Base-by-base conservation (phyloP, 2,329 filamentous ascomycete species). In the Cercospora canescens region DNA sequence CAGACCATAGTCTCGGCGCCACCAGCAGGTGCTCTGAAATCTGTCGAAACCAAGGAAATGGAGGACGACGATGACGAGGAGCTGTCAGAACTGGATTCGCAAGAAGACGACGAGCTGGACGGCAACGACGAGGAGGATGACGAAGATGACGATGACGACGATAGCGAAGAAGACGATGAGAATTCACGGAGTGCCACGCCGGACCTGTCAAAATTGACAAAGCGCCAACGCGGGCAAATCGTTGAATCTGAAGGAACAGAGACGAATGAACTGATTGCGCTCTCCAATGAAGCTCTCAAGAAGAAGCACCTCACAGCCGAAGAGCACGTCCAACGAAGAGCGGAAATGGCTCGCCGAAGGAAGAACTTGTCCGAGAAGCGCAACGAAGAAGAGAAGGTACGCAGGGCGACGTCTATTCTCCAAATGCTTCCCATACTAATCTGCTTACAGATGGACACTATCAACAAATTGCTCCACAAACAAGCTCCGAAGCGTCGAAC, bases 401-500 rank as follows among this genome's bases (percentile, higher is more conserved):
- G 75, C 69, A 48, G 28, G 28, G 28, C 18, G 14, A 14, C 14
- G 14, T 7, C 45, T 21, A 41, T 26, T 2, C 28, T 8, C 21
- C 35, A 21, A 37, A 26, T 58, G 39, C n/a, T 11, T 6, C 48
- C 18, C 26, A 52, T 37, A 68, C 64, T 54, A 18, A 52, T 26
- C n/a, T 16, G 39, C 16, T 34, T 21, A n/a, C 64, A 94, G 91
- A 92, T 93, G 86, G 92, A 94, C 82, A 95, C 92, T 0, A 94
- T 95, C 85, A 94, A 95, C 82, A 93, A 94, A 74, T 87, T 95
- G 1, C 87, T 95, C 60, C 93, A 93, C 79, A 93, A 94, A 76
- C 92, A 94, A 77, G 91, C 91, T 1, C 89, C 91, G 26, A 94
- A 94, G 78, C 81, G 82, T 41, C 80, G 81, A 24, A 80, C 81